phyloP scores from a whole-genome alignment of 1,284 basidiomycete genomes.

The Rhodotorula sp. region DNA sequence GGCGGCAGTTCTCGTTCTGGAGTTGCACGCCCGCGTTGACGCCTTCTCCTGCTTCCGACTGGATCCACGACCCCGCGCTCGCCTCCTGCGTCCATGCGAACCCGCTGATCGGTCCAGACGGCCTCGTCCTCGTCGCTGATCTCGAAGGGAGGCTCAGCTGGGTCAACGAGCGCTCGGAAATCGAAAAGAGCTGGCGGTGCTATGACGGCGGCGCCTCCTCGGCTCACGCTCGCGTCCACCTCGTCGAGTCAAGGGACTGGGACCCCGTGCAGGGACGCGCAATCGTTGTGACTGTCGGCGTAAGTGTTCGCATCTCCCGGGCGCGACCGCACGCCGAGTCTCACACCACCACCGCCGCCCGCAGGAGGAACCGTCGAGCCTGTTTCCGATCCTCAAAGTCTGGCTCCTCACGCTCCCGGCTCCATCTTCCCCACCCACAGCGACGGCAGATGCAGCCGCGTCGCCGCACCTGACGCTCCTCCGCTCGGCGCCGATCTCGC shows the following conservation, averaged over 20 bases:
- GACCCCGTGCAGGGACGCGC: constrained; percentile 67
- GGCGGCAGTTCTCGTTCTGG: constrained; percentile 69
- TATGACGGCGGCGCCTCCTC: constrained; percentile 40
- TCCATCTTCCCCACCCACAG: constrained; percentile 67
- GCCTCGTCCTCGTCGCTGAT: constrained; percentile 70
- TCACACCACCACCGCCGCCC: too few species aligned
- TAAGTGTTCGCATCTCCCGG: constrained; percentile 50
- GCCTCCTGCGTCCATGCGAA: constrained; percentile 17
- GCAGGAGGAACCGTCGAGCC: constrained; percentile 51
- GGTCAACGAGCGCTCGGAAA: constrained; percentile 71
- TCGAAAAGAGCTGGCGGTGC: constrained; percentile 49
- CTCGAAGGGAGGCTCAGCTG: constrained; percentile 75
- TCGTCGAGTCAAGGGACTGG: constrained; percentile 19
- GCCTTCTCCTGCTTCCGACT: background rate
- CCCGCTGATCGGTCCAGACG: constrained; percentile 42
- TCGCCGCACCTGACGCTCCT: constrained; percentile 54
- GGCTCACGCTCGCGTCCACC: constrained; percentile 17
- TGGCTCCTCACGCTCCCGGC: constrained; percentile 77
- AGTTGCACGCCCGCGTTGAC: constrained; percentile 2
- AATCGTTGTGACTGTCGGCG: constrained; percentile 77
- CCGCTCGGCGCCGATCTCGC: constrained; percentile 54
- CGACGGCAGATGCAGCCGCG: background rate
- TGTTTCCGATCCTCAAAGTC: constrained; percentile 64
- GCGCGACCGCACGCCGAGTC: too few species aligned
- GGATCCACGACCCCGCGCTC: constrained; percentile 5